Conservation (phyloP, 2,329 filamentous ascomycete genomes). For the Xylaria digitata region DNA sequence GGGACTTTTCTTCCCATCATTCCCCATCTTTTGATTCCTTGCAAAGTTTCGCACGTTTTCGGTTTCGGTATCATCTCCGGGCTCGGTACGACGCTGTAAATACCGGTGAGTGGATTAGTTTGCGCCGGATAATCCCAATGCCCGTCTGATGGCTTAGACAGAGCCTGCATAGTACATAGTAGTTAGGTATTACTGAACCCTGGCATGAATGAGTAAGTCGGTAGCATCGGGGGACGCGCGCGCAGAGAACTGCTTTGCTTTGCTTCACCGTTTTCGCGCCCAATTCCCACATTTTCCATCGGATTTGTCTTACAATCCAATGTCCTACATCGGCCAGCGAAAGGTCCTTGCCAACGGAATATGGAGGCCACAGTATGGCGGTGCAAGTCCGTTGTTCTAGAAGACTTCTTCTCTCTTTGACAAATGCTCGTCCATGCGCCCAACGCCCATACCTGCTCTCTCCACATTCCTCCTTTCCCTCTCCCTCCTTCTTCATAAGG, state of each 20-base stretch:
- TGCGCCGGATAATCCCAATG: slow-evolving; percentile 36
- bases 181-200: slow-evolving; percentile 6
- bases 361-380: slow-evolving; percentile 10
- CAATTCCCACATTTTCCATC: slow-evolving; percentile 2
- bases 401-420: slow-evolving; percentile 2
- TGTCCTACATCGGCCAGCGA: slow-evolving; percentile 23
- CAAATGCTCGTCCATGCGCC: slow-evolving; percentile 4
- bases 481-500: background rate
- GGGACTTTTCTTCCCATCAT: slow-evolving; percentile 28
- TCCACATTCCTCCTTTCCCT: background rate
- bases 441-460: background rate
- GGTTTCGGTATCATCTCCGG: slow-evolving; percentile 30
- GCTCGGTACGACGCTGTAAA: slow-evolving; percentile 17
- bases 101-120: slow-evolving; percentile 26
- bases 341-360: slow-evolving; percentile 2
- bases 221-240: slow-evolving; percentile 15
- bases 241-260: background rate
- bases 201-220: slow-evolving; percentile 18
- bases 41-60: slow-evolving; percentile 3
- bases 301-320: background rate
- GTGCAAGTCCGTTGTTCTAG: slow-evolving; percentile 20
- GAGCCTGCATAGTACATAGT: background rate
- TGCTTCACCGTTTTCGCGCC: slow-evolving; percentile 3
- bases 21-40: slow-evolving; percentile 14
- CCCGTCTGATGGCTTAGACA: slow-evolving; percentile 37